Base-by-base conservation (phyloP, 2,329 filamentous ascomycete species). In the Colletotrichum scovillei region DNA sequence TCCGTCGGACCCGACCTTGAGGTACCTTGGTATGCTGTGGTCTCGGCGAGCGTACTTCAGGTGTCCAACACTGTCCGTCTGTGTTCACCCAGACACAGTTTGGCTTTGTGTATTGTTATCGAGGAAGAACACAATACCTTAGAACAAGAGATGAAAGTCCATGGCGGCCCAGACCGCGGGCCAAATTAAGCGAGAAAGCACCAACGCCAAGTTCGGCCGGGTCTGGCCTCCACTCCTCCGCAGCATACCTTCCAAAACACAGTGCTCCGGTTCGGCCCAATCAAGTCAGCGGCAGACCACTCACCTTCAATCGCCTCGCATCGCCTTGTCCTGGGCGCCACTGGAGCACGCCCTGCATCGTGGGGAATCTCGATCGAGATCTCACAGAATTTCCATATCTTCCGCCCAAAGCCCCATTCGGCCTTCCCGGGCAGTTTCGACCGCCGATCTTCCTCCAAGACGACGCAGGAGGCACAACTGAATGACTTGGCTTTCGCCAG, bases 291-390 rank as follows among this genome's bases (percentile, higher is more conserved):
- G 38, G 16, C 22, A 22, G 32, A n/a, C 57, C n/a, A 28, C 22
- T 30, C 63, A 63, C 55, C 24, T 52, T 52, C 66, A 42, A 35
- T 60, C 63, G 68, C 55, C 63, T 60, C 62, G 68, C 55, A 53
- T 64, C 59, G 60, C 30, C 55, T 60, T 28, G 55, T 60, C 49
- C 46, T 66, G 56, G 56, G 56, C 56, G 71, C 60, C 67, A 72
- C 69, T 62, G 32, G 22, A 58, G 56, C 64, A 56, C 46, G 49
- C 59, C 55, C 55, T 63, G 72, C 53, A 74, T 68, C 59, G 72
- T 64, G 63, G 69, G 64, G 72, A 59, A 72, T 74, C 63, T 49
- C 49, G 72, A 74, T 72, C 58, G 52, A 46, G 53, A 68, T 63
- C 63, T 59, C 46, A 55, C 26, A 32, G 26, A 28, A 53, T 64